Conservation (phyloP, 257 asterid genomes). For the Solanum sitiens region DNA sequence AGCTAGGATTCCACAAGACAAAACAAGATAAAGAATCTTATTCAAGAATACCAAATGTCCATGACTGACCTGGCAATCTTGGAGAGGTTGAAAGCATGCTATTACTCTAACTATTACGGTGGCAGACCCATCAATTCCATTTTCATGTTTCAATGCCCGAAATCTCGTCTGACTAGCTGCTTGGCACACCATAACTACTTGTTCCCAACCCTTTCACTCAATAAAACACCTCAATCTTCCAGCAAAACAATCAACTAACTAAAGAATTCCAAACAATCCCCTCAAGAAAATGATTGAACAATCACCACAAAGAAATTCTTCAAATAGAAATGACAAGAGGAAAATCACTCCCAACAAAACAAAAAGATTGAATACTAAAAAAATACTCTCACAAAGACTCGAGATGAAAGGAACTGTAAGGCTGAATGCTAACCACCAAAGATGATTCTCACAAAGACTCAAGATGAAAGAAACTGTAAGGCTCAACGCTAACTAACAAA, state of each 20-base stretch:
- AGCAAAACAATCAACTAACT: conserved; percentile 1
- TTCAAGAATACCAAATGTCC: neutral
- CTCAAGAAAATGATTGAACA: neutral
- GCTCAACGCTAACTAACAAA: neutral
- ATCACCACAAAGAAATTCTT: neutral
- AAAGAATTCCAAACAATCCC: neutral
- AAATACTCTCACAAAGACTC: neutral
- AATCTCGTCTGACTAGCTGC: conserved; percentile 97
- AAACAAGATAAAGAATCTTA: neutral
- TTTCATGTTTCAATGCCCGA: conserved; percentile 90
- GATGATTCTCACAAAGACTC: neutral
- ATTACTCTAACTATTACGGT: conserved; percentile 90
- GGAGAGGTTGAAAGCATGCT: conserved; percentile 98
- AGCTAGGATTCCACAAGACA: neutral
- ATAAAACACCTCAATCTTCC: conserved; percentile 18
- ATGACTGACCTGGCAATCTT: conserved; percentile 85
- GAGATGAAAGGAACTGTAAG: neutral
- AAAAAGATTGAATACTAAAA: neutral
- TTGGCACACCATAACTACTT: conserved; percentile 99
- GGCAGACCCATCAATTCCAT: conserved; percentile 78
- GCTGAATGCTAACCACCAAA: neutral
- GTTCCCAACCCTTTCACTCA: conserved; percentile 38
- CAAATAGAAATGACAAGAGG: neutral
- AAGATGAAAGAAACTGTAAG: neutral
- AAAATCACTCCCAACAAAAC: neutral